phyloP scores from a whole-genome alignment of 73 alveolate genomes.

The Diophrys appendiculata region DNA sequence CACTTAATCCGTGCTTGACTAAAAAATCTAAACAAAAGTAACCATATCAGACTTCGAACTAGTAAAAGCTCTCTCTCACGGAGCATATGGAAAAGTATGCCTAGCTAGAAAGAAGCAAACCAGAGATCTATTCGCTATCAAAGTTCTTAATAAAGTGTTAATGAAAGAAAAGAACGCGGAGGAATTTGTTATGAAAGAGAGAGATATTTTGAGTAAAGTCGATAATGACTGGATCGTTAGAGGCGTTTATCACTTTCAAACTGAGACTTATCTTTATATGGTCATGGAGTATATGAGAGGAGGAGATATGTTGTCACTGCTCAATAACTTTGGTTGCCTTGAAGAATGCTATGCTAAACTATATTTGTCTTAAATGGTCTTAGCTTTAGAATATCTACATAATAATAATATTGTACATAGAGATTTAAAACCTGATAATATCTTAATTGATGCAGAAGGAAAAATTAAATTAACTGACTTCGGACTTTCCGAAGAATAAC shows the following conservation, averaged over 20 bases:
- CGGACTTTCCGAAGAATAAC: conserved; percentile 73
- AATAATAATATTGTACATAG: conserved; percentile 67
- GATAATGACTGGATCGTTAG: conserved; percentile 68
- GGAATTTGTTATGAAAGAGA: conserved; percentile 64
- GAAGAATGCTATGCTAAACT: background rate
- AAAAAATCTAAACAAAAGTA: conserved; percentile 4
- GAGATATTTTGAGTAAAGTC: conserved; percentile 56
- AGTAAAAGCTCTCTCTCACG: conserved; percentile 4
- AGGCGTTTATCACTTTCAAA: conserved; percentile 68
- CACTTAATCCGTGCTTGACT: background rate
- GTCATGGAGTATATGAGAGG: conserved; percentile 24
- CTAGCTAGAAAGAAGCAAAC: conserved; percentile 77
- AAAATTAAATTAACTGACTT: conserved; percentile 78
- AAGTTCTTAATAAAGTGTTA: conserved; percentile 70
- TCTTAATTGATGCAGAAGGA: conserved; percentile 68
- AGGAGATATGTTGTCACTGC: background rate
- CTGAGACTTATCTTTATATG: conserved; percentile 69
- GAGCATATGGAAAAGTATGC: conserved; percentile 48
- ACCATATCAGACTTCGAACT: conserved; percentile 3
- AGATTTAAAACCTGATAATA: conserved; percentile 77
- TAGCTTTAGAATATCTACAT: conserved; percentile 71
- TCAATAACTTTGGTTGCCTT: background rate
- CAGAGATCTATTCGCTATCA: conserved; percentile 79
- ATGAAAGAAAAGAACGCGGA: conserved; percentile 52
- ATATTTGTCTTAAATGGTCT: conserved; percentile 32